A percentile compares a stretch with the other conserved stretches of the same genome.
These are phyloP conservation scores for Daldinia childiae DNA, from an alignment of 495 filamentous ascomycete genomes.

Conservation along the genomic window DNA sequence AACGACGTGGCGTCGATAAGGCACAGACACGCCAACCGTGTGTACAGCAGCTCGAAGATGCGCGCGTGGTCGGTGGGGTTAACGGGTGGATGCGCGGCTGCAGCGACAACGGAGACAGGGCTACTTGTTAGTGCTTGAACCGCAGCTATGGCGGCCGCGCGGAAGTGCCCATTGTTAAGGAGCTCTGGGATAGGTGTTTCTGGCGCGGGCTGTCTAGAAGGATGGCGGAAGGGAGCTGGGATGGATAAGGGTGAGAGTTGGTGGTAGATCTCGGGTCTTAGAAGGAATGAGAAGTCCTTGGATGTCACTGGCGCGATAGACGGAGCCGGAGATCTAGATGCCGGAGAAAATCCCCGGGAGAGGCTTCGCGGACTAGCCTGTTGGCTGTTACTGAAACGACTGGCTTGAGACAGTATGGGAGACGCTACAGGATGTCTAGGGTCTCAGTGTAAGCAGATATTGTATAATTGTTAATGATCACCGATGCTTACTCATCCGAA, in stretches of 20 bases:
- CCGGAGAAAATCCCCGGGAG: constrained; percentile 24
- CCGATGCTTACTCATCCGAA: constrained; percentile 58
- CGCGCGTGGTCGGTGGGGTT: constrained; percentile 64
- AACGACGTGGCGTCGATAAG: constrained; percentile 72
- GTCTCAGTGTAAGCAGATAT: constrained; percentile 9
- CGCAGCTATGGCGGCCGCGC: constrained; percentile 77
- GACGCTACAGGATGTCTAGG: constrained; percentile 43
- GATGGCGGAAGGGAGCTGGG: constrained; percentile 68
- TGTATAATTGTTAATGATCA: constrained; percentile 20
- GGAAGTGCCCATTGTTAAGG: constrained; percentile 68
- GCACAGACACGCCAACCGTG: constrained; percentile 82
- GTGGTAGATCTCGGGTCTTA: constrained; percentile 83
- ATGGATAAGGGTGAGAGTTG: constrained; percentile 72
- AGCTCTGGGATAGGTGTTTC: constrained; percentile 63
- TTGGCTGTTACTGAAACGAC: constrained; percentile 30
- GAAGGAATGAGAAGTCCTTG: constrained; percentile 82
- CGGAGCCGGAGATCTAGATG: constrained; percentile 39
- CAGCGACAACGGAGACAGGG: constrained; percentile 36
- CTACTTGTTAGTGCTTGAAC: constrained; percentile 72
- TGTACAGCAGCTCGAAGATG: constrained; percentile 83
- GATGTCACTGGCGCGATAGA: constrained; percentile 44
- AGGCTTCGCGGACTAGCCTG: constrained; percentile 39
- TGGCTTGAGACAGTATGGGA: constrained; percentile 37
- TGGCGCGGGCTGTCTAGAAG: constrained; percentile 54
- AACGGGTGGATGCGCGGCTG: constrained; percentile 54